Evolutionary conservation across 257 asterid species (phyloP), one percentile per base, ranked within the genome.

Genomic region (Agastache rugosa): DNA sequence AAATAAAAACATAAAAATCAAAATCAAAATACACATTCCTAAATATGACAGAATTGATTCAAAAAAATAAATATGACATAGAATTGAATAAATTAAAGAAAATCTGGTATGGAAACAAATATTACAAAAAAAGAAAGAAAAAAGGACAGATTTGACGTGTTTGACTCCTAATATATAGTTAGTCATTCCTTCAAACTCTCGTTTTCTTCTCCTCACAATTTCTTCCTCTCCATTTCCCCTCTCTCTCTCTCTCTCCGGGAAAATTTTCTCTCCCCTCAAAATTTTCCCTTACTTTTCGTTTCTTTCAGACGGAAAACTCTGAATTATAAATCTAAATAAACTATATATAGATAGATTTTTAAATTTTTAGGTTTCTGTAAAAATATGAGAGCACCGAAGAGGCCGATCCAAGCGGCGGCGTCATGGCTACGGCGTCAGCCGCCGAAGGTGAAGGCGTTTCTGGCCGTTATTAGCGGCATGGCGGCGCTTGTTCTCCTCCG

Each of bases 381-480:
- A 27, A 71, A 19, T 17, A 90, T 90, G 96, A 82, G 81, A 79
- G 79, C 88, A 23, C 73, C 88, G 39, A 84, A 48, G 86, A 85
- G 85, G 58, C 88, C 92, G 87, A 86, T 90, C 91, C 87, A 88
- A 48, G 92, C 86, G 29, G 88, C 77, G 71, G 53, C 79, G 73
- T 7, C 87, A 69, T 90, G 96, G 96, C 85, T 90, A 20, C 85
- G 94, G 77, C 90, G 93, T 73, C 96, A 90, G 58, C 92, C 96
- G 73, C 96, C 94, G 29, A 90, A 90, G 89, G 92, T 90, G 62
- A 90, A 90, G 85, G 92, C 92, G 63, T 88, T 90, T 60, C 87
- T 90, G 45, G 92, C 93, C 25, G 92, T 90, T 14, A 62, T 90
- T 16, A 72, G 86, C 81, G 93, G 90, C 58, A 88, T 90, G 90